These are phyloP conservation scores for Pluteus cervinus DNA, from an alignment of 768 basidiomycete genomes.

Conservation along the genomic window DNA sequence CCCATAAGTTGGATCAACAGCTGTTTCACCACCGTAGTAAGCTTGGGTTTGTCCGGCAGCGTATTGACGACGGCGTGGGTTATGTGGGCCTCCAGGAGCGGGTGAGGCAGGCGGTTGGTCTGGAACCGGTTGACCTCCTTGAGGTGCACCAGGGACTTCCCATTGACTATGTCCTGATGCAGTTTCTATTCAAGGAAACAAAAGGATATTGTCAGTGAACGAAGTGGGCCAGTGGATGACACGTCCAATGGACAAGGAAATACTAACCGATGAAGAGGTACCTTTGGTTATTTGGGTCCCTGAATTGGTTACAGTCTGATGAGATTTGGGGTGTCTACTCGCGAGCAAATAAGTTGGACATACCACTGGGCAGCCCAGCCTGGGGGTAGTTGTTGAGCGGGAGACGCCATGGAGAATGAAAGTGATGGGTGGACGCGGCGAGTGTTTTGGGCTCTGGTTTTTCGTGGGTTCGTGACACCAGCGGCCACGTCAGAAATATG, in stretches of 20 bases:
- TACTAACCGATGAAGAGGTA: constrained; percentile 86
- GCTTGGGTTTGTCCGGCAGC: constrained; percentile 91
- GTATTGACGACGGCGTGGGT: constrained; percentile 82
- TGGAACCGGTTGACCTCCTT: constrained; percentile 24
- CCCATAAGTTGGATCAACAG: constrained; percentile 42
- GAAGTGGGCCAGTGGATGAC: too few species aligned
- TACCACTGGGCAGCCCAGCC: constrained; percentile 95
- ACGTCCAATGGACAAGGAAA: constrained; percentile 12
- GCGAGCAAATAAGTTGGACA: constrained; percentile 15
- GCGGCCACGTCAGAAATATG: constrained; percentile 25
- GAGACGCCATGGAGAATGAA: constrained; percentile 40
- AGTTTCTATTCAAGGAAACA: too few species aligned
- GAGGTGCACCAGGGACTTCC: constrained; percentile 68
- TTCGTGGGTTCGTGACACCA: constrained; percentile 3
- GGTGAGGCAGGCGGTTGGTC: constrained; percentile 35
- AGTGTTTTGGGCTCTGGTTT: constrained; percentile 1
- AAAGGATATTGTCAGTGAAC: too few species aligned
- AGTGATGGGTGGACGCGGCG: constrained; percentile 11
- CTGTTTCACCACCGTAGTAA: constrained; percentile 58
- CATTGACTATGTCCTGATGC: constrained; percentile 82
- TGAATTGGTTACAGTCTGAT: constrained; percentile 25
- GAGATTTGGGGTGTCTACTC: too few species aligned
- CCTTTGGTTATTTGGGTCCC: constrained; percentile 76
- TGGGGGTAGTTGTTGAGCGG: constrained; percentile 69
- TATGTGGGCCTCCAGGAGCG: constrained; percentile 36